Evolutionary conservation across 1,284 basidiomycete species (phyloP), one percentile per base, ranked within the genome.

Genomic region (Pterulicium gracile): DNA sequence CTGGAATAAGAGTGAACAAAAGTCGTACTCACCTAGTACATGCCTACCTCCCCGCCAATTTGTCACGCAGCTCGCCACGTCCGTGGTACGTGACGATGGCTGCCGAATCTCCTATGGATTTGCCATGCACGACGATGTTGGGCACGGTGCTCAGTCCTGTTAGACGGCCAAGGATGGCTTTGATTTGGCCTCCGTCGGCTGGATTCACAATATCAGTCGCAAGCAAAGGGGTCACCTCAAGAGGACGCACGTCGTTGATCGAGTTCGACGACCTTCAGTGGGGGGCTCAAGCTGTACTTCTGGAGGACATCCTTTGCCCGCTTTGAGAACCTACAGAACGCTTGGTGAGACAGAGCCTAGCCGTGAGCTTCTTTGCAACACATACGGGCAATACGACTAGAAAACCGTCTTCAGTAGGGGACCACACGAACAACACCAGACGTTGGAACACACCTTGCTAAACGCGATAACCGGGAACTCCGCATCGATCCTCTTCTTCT

Each of bases 91-190:
- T 32, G n/a, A 32, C 27, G 7, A 32, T 32, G 27, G 27, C 27
- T 10, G 10, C 86, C 2, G 74, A 81, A 14, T 88, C 87, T 7
- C 88, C 88, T 3, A 89, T 67, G 1, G 79, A 78, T 24, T 67
- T 66, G 4, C 83, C 82, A 39, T 70, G 67, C 4, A 90, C 56
- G 36, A 91, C 56, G 47, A 86, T 64, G 52, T 90, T 89, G 0
- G 88, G 88, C 57, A 88, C 87, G 1, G 88, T 89, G 3, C 67
- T 60, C 21, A 72, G 79, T 1, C 63, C 60, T 0, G 88, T 90
- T 22, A 88, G 61, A 20, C 86, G 77, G 3, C 66, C 67, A 41
- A 91, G 65, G 19, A 89, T 63, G 3, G 65, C 61, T 57, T 89
- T 87, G 53, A 91, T 69, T 35, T 77, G 65, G 4, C 66, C 64